A percentile compares a stretch with the other conserved stretches of the same genome.
Conservation (phyloP, 164 flowering plant species). For the Berberis thunbergii region DNA sequence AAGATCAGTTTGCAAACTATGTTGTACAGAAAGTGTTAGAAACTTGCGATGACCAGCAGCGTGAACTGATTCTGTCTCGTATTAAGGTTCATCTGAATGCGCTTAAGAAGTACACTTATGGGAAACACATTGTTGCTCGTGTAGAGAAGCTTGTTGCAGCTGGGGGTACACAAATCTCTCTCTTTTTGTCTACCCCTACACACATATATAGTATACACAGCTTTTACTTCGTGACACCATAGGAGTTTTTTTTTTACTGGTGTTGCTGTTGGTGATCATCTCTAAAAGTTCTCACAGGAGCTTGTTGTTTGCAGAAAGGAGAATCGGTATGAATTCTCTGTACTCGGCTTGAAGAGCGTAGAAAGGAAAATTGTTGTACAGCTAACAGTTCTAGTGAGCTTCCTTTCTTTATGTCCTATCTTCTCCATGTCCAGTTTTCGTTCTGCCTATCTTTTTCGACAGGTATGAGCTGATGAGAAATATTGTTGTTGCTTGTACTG, state of each 20-base stretch:
- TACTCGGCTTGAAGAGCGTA: slow-evolving; percentile 34
- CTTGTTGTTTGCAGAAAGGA: slow-evolving; percentile 55
- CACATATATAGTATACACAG: not conserved
- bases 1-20: slow-evolving; percentile 91
- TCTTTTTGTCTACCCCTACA: not conserved
- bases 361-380: slow-evolving; percentile 58
- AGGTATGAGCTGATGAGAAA: slow-evolving; percentile 32
- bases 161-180: slow-evolving; percentile 45
- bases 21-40: slow-evolving; percentile 95
- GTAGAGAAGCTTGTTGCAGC: slow-evolving; percentile 97
- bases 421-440: slow-evolving; percentile 23
- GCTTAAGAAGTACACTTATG: slow-evolving; percentile 84
- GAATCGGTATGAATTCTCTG: slow-evolving; percentile 52
- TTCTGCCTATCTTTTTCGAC: slow-evolving; percentile 26
- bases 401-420: slow-evolving; percentile 13
- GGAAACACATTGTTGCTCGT: slow-evolving; percentile 94
- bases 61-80: slow-evolving; percentile 71
- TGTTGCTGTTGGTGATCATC: not conserved
- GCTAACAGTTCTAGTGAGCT: slow-evolving; percentile 64
- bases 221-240: no score
- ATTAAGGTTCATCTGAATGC: slow-evolving; percentile 89
- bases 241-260: not conserved
- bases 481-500: slow-evolving; percentile 47
- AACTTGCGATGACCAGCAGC: slow-evolving; percentile 90
- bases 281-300: not conserved